Percentiles rank a stretch among this genome's conserved stretches.
phyloP scores from a whole-genome alignment of 2,329 filamentous ascomycete genomes.

The Fusarium graminum region DNA sequence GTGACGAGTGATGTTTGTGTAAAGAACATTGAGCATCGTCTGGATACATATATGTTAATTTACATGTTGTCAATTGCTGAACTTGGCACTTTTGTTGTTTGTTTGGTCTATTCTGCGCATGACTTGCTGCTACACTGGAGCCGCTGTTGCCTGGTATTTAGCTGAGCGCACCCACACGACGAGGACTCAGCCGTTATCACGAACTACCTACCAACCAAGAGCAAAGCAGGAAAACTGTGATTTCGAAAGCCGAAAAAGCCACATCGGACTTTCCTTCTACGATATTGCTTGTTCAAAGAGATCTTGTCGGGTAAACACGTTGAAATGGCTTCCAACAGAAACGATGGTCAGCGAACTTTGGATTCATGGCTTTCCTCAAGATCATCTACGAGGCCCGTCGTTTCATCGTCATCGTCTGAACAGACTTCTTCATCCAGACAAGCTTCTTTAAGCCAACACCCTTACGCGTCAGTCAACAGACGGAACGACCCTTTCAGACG shows the following conservation, averaged over 20 bases:
- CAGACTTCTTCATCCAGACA: slow-evolving; percentile 28
- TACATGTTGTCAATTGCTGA: background rate
- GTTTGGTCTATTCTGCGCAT: background rate
- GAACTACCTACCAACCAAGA: background rate
- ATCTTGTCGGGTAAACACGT: background rate
- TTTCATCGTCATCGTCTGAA: slow-evolving; percentile 24
- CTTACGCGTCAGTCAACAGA: slow-evolving; percentile 11
- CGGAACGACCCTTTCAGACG: slow-evolving; percentile 40
- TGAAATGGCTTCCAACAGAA: slow-evolving; percentile 17
- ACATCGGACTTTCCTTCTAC: background rate
- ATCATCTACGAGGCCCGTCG: slow-evolving; percentile 18
- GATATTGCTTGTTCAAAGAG: background rate
- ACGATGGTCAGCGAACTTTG: slow-evolving; percentile 45
- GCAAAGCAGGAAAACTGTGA: background rate
- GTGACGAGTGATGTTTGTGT: background rate
- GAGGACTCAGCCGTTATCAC: slow-evolving; percentile 6
- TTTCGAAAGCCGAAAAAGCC: slow-evolving; percentile 1
- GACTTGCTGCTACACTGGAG: slow-evolving; percentile 10
- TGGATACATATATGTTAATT: background rate
- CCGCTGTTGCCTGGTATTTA: slow-evolving; percentile 40
- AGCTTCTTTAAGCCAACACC: slow-evolving; percentile 24
- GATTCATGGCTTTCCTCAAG: slow-evolving; percentile 47
- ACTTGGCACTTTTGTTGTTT: slow-evolving; percentile 2
- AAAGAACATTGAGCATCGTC: background rate
- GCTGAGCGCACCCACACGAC: slow-evolving; percentile 17